Conservation (phyloP, 306 rosid genomes). For the Gillenia trifoliata region DNA sequence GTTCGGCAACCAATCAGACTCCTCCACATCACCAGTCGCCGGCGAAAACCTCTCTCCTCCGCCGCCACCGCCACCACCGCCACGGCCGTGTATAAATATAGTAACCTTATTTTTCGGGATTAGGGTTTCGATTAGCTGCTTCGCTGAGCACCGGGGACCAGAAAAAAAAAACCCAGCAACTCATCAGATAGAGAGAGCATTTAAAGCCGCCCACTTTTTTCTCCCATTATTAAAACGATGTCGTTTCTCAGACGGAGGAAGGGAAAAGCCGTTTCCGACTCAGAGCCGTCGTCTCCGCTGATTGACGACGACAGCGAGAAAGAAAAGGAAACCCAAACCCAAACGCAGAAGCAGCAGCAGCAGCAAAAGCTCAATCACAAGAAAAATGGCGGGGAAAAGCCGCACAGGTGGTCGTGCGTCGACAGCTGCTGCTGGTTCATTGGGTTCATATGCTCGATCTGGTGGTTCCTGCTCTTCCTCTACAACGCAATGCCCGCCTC, state of each 20-base stretch:
- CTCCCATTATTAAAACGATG: constrained; percentile 31
- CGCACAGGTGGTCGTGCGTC: constrained; percentile 45
- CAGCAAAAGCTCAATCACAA: not conserved
- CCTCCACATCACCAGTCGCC: constrained; percentile 17
- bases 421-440: constrained; percentile 71
- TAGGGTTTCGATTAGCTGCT: constrained; percentile 18
- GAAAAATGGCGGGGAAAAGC: not conserved
- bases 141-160: constrained; percentile 6
- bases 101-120: not conserved
- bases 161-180: not conserved
- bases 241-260: constrained; percentile 59
- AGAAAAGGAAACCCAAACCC: constrained; percentile 12
- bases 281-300: not conserved
- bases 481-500: constrained; percentile 84
- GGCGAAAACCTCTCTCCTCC: not conserved
- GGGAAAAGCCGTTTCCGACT: constrained; percentile 14
- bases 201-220: not conserved
- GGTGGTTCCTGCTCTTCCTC: constrained; percentile 68
- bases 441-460: constrained; percentile 58
- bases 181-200: not conserved
- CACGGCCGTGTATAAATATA: not conserved
- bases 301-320: constrained; percentile 12
- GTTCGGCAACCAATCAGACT: not conserved
- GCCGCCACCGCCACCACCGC: not conserved
- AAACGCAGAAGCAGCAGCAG: not conserved